A percentile compares a stretch with the other conserved stretches of the same genome.
These are phyloP conservation scores for Diplotaxis tenuifolia DNA, from an alignment of 345 rosid genomes.

Conservation along the genomic window DNA sequence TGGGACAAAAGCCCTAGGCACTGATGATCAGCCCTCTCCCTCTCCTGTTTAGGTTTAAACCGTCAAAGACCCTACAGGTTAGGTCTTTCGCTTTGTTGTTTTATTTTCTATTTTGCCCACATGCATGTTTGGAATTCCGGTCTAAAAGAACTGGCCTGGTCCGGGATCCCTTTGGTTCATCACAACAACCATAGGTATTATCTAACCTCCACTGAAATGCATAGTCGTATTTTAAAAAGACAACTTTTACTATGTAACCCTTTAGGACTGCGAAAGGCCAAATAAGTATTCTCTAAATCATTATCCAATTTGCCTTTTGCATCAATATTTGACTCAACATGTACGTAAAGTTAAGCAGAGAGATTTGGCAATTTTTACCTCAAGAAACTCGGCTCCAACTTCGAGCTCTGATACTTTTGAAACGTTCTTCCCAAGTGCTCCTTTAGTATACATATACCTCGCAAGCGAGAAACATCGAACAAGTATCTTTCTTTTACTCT, in stretches of 20 bases:
- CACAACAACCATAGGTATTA: constrained; percentile 18
- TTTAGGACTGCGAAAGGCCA: constrained; percentile 27
- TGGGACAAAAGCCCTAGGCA: neutral
- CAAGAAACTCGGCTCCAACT: constrained; percentile 75
- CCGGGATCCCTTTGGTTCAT: neutral
- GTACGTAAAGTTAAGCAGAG: neutral
- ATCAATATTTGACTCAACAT: neutral
- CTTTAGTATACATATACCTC: constrained; percentile 48
- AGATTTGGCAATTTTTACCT: constrained; percentile 44
- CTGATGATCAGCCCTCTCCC: neutral
- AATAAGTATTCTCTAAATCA: neutral
- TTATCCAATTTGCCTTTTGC: constrained; percentile 24
- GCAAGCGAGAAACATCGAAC: constrained; percentile 76
- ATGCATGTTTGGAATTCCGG: too few relatives aligned
- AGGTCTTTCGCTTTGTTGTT: neutral
- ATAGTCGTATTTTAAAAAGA: neutral
- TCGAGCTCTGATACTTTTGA: constrained; percentile 55
- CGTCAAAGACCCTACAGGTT: neutral
- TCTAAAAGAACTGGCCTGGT: too few relatives aligned
- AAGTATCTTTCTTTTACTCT: constrained; percentile 54
- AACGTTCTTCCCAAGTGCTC: constrained; percentile 40
- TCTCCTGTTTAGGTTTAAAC: neutral
- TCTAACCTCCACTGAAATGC: constrained; percentile 11
- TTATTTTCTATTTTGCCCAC: neutral
- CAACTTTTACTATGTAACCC: constrained; percentile 20